These are phyloP conservation scores for Pythium phragmiticola DNA, from an alignment of 352 stramenopile species.

Conservation along the genomic window DNA sequence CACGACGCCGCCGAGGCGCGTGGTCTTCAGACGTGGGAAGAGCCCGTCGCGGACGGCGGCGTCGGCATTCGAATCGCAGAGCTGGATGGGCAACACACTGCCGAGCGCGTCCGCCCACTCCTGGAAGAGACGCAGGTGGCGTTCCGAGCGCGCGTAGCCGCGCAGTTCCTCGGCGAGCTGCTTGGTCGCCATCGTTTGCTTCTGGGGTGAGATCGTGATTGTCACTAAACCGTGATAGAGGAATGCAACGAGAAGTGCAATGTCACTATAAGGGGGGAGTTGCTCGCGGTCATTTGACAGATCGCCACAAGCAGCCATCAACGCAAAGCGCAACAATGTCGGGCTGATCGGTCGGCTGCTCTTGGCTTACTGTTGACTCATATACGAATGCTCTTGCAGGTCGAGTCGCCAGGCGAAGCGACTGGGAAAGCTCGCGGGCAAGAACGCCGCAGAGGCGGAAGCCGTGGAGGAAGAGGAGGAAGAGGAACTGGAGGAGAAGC, in stretches of 20 bases:
- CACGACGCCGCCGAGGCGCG: constrained; percentile 62
- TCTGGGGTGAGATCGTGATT: background rate
- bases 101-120: constrained; percentile 46
- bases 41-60: constrained; percentile 36
- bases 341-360: too few relatives aligned
- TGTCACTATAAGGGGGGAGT: too few relatives aligned
- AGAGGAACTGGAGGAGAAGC: constrained; percentile 55
- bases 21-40: constrained; percentile 57
- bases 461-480: constrained; percentile 36
- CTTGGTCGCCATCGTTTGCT: constrained; percentile 28
- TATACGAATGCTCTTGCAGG: constrained; percentile 29
- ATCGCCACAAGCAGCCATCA: too few relatives aligned
- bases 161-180: constrained; percentile 69
- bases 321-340: too few relatives aligned
- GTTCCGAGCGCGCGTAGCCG: constrained; percentile 74
- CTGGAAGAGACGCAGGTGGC: constrained; percentile 65
- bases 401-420: constrained; percentile 80
- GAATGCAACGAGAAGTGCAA: too few relatives aligned
- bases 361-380: background rate
- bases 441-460: constrained; percentile 25
- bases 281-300: too few relatives aligned
- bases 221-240: background rate
- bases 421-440: constrained; percentile 44
- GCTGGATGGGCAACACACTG: constrained; percentile 23
- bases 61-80: constrained; percentile 24